Evolutionary conservation across 78 protist species (phyloP), one percentile per base, ranked within the genome.

Genomic region (Monosiga brevicollis): DNA sequence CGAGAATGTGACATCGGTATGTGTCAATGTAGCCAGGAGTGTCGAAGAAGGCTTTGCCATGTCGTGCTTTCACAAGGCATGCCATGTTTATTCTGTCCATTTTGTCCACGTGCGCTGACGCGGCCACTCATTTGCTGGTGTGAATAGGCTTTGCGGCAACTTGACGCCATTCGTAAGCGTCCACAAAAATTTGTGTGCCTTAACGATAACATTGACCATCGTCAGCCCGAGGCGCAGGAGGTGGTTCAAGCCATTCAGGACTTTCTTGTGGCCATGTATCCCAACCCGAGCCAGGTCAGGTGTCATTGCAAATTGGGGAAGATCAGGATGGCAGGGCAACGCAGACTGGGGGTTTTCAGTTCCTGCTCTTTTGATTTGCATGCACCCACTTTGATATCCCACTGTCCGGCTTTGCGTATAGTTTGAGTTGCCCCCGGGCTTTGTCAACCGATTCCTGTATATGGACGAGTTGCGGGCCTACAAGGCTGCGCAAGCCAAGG

Each of bases 201-300:
- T 43, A 94, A 94, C 84, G 97, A 94, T 80, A 89, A 94, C 91
- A 87, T 92, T 72, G 76, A 94, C 78, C 91, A 92, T 83, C 41
- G 73, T 15, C 40, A 82, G 49, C 11, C 62, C 62, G 62, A 49
- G 62, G 15, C 24, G 20, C 36, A 0, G 2, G 37, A 78, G 73
- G 75, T 83, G 1, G 79, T 88, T 1, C 41, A 84, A 20, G 90
- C 84, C 0, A 23, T 93, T 23, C 86, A 84, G 24, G 73, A 91
- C 72, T 93, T 94, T 34, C 91, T 88, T 55, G 86, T 86, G 40
- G 84, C 91, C 0, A 76, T 90, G 6, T 91, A 91, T 84, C 95
- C 96, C 20, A 25, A n/a, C 26, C 91, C 88, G 2, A 92, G 93
- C 2, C 49, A 62, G 0, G 62, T 49, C 15, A 49, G 6, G 62